These are phyloP conservation scores for Euphorbia schlechtendalii DNA, from an alignment of 441 rosid genomes.

Conservation along the genomic window DNA sequence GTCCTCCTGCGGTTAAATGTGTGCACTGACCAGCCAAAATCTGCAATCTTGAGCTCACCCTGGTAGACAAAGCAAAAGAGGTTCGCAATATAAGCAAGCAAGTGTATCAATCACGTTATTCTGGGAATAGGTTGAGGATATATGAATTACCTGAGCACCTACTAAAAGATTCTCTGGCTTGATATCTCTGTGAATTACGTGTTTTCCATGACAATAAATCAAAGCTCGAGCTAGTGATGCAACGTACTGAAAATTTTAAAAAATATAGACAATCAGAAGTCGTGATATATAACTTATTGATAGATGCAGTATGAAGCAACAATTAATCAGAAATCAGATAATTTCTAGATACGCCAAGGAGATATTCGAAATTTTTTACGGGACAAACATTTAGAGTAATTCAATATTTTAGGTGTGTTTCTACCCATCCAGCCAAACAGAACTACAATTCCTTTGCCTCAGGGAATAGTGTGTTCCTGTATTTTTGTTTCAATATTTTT, in stretches of 20 bases:
- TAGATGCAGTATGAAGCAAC: not conserved
- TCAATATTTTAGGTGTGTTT: too few relatives aligned
- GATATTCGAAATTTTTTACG: too few relatives aligned
- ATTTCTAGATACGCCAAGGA: not conserved
- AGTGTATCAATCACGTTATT: not conserved
- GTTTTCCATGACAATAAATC: slow-evolving; percentile 97
- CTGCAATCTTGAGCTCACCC: slow-evolving; percentile 99
- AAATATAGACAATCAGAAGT: slow-evolving; percentile 11
- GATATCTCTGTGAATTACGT: slow-evolving; percentile 94
- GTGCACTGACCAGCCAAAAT: slow-evolving; percentile 99
- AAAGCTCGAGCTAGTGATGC: slow-evolving; percentile 95
- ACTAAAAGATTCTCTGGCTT: slow-evolving; percentile 87
- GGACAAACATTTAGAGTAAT: too few relatives aligned
- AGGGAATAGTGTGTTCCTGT: too few relatives aligned
- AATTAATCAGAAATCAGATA: not conserved
- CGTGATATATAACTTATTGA: not conserved
- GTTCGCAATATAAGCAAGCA: slow-evolving; percentile 16
- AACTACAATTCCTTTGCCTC: too few relatives aligned
- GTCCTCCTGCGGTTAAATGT: slow-evolving; percentile 89
- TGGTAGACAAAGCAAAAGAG: slow-evolving; percentile 21
- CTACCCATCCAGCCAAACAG: too few relatives aligned
- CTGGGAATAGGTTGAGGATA: not conserved
- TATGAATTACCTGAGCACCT: slow-evolving; percentile 68
- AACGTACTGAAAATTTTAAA: slow-evolving; percentile 56
- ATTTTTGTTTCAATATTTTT: too few relatives aligned